These are phyloP conservation scores for Chytriomyces sp. DNA, from an alignment of 192 early-diverging fungal genomes.

Conservation along the genomic window DNA sequence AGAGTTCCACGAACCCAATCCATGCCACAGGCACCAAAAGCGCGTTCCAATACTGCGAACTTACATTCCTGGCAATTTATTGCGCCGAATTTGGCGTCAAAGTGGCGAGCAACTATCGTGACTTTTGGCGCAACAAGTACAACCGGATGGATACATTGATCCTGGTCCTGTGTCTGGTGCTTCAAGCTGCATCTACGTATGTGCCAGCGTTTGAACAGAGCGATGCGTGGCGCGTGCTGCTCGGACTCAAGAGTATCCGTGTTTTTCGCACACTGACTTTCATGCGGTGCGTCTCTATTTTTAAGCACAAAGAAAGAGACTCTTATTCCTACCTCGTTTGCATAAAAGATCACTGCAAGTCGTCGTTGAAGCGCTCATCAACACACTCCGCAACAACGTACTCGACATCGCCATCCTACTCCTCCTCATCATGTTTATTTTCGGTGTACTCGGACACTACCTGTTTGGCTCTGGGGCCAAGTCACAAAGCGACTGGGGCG, in stretches of 20 bases:
- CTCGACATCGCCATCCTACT: slow-evolving; percentile 53
- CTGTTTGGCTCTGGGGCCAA: slow-evolving; percentile 44
- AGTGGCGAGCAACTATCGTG: neutral
- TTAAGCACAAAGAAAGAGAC: neutral
- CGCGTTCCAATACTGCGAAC: slow-evolving; percentile 17
- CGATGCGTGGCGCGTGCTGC: neutral
- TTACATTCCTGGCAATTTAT: slow-evolving; percentile 28
- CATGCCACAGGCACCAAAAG: neutral
- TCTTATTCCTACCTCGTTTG: neutral
- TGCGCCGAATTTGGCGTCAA: slow-evolving; percentile 25
- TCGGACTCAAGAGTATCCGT: slow-evolving; percentile 2
- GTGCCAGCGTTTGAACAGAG: neutral
- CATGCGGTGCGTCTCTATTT: neutral
- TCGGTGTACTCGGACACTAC: slow-evolving; percentile 53
- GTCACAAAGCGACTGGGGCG: slow-evolving; percentile 36
- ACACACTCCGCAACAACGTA: slow-evolving; percentile 46
- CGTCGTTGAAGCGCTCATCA: slow-evolving; percentile 50
- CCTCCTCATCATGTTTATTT: slow-evolving; percentile 54
- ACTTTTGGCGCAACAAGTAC: slow-evolving; percentile 19
- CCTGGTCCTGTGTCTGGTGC: slow-evolving; percentile 11
- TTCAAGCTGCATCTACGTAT: neutral
- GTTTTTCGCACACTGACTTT: slow-evolving; percentile 26
- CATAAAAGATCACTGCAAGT: slow-evolving; percentile 43
- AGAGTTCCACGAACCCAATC: neutral
- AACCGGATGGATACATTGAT: slow-evolving; percentile 31